Evolutionary conservation across 352 stramenopile species (phyloP).

Genomic region (Globisporangium middletonii): DNA sequence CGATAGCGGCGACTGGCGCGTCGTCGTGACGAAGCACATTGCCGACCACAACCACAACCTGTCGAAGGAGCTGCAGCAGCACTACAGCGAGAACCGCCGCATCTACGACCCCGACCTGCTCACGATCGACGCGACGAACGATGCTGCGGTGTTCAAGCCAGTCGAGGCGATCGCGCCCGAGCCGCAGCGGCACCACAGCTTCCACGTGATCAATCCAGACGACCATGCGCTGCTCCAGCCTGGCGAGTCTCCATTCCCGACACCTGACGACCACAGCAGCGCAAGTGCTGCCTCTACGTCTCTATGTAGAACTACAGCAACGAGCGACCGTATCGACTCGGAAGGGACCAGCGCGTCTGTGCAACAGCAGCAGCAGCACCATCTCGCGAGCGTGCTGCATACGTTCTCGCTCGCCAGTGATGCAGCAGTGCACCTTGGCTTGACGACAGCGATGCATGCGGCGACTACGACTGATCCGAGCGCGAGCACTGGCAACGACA

Average conservation of each 20-base stretch:
- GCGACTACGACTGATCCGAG: background rate
- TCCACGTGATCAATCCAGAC: conserved; percentile 1
- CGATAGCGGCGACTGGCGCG: conserved; percentile 33
- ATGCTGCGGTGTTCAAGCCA: conserved; percentile 19
- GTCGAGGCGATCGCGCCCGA: no score
- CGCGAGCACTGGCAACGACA: background rate
- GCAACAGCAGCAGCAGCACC: background rate
- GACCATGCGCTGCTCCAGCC: background rate
- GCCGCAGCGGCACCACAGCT: conserved; percentile 1
- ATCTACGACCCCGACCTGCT: conserved; percentile 75
- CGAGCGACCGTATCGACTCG: background rate
- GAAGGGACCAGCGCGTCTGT: background rate
- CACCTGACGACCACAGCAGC: background rate
- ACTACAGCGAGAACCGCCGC: conserved; percentile 72
- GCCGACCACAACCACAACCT: conserved; percentile 79
- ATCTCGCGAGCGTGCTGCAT: background rate
- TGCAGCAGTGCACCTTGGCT: background rate
- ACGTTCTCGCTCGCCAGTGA: conserved; percentile 1
- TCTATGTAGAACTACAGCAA: background rate
- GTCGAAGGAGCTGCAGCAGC: conserved; percentile 61
- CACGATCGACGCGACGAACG: conserved; percentile 42
- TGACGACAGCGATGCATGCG: background rate
- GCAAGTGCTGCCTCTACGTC: background rate
- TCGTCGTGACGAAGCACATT: conserved; percentile 73
- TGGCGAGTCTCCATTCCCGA: background rate